Percentiles rank a stretch among this genome's conserved stretches.
Conservation (phyloP, 1,139 yeast species). For the Candida albicans region DNA sequence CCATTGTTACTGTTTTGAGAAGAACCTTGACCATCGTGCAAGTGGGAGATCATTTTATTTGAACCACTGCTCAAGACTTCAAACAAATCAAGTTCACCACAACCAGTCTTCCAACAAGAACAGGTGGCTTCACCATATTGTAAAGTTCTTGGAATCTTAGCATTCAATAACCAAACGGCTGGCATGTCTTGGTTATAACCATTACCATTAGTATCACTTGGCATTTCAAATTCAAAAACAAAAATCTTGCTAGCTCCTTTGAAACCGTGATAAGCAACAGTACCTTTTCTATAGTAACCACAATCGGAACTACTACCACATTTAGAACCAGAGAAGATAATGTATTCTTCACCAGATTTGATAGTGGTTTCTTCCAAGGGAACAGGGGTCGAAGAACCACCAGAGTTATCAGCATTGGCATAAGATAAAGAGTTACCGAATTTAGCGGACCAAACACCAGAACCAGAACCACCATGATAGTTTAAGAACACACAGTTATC, state of each 20-base stretch:
- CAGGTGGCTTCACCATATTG: slow-evolving; percentile 66
- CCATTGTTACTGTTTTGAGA: slow-evolving; percentile 46
- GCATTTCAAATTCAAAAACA: slow-evolving; percentile 70
- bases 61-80: slow-evolving; percentile 76
- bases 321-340: slow-evolving; percentile 56
- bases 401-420: slow-evolving; percentile 71
- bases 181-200: slow-evolving; percentile 61
- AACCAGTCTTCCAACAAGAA: slow-evolving; percentile 76
- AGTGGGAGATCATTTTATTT: slow-evolving; percentile 70
- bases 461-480: slow-evolving; percentile 78
- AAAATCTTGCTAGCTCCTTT: slow-evolving; percentile 66
- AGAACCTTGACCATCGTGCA: slow-evolving; percentile 85
- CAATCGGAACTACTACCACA: slow-evolving; percentile 54
- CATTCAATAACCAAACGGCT: slow-evolving; percentile 76
- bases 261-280: slow-evolving; percentile 74
- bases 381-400: slow-evolving; percentile 62
- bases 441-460: slow-evolving; percentile 79
- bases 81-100: slow-evolving; percentile 82
- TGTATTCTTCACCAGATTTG: slow-evolving; percentile 58
- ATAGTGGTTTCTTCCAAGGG: slow-evolving; percentile 53
- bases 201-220: slow-evolving; percentile 39
- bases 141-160: slow-evolving; percentile 76
- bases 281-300: slow-evolving; percentile 71
- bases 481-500: slow-evolving; percentile 81
- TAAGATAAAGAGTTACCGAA: slow-evolving; percentile 93